A percentile compares a stretch with the other conserved stretches of the same genome.
Conservation (phyloP, 345 rosid species). For the Balakata baccata region DNA sequence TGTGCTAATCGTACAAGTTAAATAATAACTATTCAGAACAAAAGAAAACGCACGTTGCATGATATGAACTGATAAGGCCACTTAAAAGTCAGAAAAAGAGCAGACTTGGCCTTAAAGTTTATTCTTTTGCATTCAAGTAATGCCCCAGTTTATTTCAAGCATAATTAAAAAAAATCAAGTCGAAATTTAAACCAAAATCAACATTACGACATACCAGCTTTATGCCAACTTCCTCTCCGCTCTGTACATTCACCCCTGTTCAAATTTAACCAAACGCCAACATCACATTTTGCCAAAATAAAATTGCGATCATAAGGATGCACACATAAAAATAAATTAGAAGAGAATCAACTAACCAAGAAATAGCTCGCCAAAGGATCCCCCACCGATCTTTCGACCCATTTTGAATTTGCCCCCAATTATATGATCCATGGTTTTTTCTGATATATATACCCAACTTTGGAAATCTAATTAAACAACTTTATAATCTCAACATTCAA, state of each 20-base stretch:
- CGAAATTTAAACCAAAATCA: neutral
- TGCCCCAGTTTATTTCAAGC: neutral
- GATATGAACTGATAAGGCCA: neutral
- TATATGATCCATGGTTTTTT: constrained; percentile 46
- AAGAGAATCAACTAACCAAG: constrained; percentile 37
- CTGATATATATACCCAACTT: neutral
- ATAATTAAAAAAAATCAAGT: neutral
- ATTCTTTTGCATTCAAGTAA: neutral
- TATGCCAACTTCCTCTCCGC: constrained; percentile 29
- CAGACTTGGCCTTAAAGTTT: neutral
- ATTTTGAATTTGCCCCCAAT: constrained; percentile 59
- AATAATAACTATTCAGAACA: neutral
- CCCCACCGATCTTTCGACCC: constrained; percentile 65
- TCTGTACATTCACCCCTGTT: constrained; percentile 24
- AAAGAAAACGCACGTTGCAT: neutral
- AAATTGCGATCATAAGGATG: neutral
- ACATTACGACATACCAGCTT: constrained; percentile 18
- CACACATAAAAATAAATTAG: neutral
- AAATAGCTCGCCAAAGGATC: constrained; percentile 64
- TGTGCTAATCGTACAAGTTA: neutral
- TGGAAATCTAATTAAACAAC: neutral
- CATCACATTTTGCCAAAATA: neutral
- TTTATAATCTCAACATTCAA: neutral
- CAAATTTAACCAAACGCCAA: neutral
- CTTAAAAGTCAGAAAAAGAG: neutral